Percentiles rank a stretch among this genome's conserved stretches.
Evolutionary conservation across 1,284 basidiomycete genomes (phyloP).

Genomic region (Phellopilus nigrolimitatus): DNA sequence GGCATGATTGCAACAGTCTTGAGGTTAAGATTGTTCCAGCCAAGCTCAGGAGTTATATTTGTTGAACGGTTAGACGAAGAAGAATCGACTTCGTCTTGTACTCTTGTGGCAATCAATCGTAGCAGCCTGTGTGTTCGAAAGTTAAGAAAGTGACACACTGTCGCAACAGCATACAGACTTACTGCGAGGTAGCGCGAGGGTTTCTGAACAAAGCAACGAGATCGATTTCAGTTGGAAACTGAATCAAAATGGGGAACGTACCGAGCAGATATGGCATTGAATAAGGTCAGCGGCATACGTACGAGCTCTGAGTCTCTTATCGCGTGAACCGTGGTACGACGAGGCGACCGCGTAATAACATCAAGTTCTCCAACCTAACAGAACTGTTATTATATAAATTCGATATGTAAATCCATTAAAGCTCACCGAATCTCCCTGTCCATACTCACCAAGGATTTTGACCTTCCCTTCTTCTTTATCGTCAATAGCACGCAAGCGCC

Average conservation of each 20-base stretch:
- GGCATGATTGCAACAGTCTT: slow-evolving; percentile 91
- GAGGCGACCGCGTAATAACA: slow-evolving; percentile 89
- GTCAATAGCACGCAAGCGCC: slow-evolving; percentile 82
- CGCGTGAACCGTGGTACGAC: slow-evolving; percentile 91
- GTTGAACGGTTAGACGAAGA: slow-evolving; percentile 43
- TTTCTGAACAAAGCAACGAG: too few species aligned
- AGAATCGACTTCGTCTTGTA: slow-evolving; percentile 76
- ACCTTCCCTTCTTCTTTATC: slow-evolving; percentile 70
- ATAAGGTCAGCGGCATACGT: slow-evolving; percentile 94
- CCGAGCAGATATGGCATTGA: slow-evolving; percentile 93
- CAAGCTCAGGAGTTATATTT: slow-evolving; percentile 46
- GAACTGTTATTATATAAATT: background rate
- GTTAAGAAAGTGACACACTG: slow-evolving; percentile 11
- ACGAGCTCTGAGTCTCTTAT: slow-evolving; percentile 99
- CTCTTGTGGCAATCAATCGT: slow-evolving; percentile 89
- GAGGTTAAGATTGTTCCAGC: slow-evolving; percentile 84
- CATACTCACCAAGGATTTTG: slow-evolving; percentile 88
- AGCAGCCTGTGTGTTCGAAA: slow-evolving; percentile 51
- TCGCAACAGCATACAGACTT: slow-evolving; percentile 28
- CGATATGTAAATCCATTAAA: background rate
- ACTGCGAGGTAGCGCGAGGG: slow-evolving; percentile 94
- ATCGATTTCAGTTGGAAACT: too few species aligned
- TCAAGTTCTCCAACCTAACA: slow-evolving; percentile 76
- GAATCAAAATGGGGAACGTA: too few species aligned
- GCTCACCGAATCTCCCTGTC: slow-evolving; percentile 74